Percentiles rank a stretch among this genome's conserved stretches.
Evolutionary conservation across 352 stramenopile genomes (phyloP).

Genomic region (Thalassiosira mediterranea): DNA sequence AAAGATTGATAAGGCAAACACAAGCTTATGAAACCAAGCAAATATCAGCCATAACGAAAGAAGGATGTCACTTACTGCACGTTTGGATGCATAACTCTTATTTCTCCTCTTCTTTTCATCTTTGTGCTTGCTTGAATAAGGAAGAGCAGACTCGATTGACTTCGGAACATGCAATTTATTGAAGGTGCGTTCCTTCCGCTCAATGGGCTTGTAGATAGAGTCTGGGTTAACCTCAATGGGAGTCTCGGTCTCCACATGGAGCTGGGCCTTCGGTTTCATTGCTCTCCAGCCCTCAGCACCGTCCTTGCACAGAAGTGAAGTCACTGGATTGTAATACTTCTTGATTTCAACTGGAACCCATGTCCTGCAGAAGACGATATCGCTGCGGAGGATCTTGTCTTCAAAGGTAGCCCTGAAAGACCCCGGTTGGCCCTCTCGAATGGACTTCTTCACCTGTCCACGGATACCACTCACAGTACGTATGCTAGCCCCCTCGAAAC

Average conservation of each 20-base stretch:
- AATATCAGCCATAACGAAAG: too few species aligned
- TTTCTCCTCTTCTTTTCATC: constrained; percentile 84
- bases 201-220: constrained; percentile 98
- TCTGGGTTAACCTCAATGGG: constrained; percentile 96
- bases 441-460: constrained; percentile 96
- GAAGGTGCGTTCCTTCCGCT: constrained; percentile 92
- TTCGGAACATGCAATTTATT: constrained; percentile 94
- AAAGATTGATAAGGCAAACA: constrained; percentile 9
- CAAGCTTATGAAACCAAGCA: too few species aligned
- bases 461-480: constrained; percentile 98
- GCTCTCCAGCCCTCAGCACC: constrained; percentile 79
- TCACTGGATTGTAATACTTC: constrained; percentile 98
- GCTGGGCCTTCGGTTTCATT: constrained; percentile 95
- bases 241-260: constrained; percentile 93
- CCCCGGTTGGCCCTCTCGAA: constrained; percentile 89
- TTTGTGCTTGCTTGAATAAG: constrained; percentile 98
- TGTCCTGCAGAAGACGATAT: constrained; percentile 98
- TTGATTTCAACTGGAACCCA: constrained; percentile 99
- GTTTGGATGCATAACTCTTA: constrained; percentile 88
- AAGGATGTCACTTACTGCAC: too few species aligned
- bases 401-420: constrained; percentile 99
- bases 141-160: constrained; percentile 95
- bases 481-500: constrained; percentile 96
- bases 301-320: constrained; percentile 77
- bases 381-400: constrained; percentile 98